Evolutionary conservation across 495 filamentous ascomycete species (phyloP).

Genomic region (Neurospora sp.): DNA sequence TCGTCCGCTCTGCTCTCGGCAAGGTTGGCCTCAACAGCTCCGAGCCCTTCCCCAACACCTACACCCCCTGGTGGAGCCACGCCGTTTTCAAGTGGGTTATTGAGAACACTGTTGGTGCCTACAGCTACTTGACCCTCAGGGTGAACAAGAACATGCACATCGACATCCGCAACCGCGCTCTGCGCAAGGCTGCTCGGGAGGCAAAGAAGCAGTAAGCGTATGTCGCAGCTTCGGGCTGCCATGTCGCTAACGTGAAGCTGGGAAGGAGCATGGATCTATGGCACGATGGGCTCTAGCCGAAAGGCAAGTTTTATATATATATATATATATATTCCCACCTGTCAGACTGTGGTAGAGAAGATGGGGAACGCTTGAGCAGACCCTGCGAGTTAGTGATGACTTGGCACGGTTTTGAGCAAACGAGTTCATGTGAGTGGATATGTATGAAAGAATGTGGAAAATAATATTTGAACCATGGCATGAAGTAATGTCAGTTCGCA

Average conservation of each 20-base stretch:
- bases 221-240: background rate
- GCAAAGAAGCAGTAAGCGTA: conserved; percentile 46
- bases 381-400: background rate
- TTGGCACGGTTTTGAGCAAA: background rate
- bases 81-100: conserved; percentile 78
- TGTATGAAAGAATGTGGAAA: background rate
- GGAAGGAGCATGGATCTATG: background rate
- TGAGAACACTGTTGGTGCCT: conserved; percentile 57
- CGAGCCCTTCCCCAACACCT: conserved; percentile 64
- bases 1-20: conserved; percentile 66
- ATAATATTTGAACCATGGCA: background rate
- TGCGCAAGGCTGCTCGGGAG: conserved; percentile 82
- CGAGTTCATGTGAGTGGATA: background rate
- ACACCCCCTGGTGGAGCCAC: conserved; percentile 90
- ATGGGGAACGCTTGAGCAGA: background rate
- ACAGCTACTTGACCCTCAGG: conserved; percentile 49
- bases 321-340: background rate
- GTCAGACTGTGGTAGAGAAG: background rate
- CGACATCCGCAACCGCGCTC: conserved; percentile 73
- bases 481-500: background rate
- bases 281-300: background rate
- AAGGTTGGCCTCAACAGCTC: conserved; percentile 77
- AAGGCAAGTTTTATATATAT: background rate
- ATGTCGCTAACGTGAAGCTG: background rate
- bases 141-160: conserved; percentile 76